Conservation (phyloP, 176 grass and related monocot genomes). For the Oryza australiensis region DNA sequence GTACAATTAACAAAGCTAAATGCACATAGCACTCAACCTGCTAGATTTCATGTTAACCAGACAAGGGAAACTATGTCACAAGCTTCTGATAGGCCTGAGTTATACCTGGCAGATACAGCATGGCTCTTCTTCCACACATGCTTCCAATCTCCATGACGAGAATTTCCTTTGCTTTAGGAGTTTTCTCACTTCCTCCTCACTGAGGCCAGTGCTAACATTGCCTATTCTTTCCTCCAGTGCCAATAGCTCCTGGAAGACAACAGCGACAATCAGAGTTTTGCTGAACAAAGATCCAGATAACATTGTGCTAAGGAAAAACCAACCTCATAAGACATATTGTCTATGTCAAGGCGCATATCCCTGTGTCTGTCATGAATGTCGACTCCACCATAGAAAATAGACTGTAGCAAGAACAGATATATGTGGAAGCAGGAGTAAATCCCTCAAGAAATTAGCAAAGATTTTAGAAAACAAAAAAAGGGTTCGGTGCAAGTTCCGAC, state of each 20-base stretch:
- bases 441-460: not conserved
- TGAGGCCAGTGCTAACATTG: slow-evolving; percentile 68
- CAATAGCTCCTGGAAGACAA: slow-evolving; percentile 62
- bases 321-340: slow-evolving; percentile 91
- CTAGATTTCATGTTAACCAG: not conserved
- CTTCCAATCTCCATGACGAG: slow-evolving; percentile 48
- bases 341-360: slow-evolving; percentile 76
- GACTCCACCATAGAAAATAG: slow-evolving; percentile 50
- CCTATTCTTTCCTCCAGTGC: slow-evolving; percentile 78
- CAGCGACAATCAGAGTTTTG: slow-evolving; percentile 20
- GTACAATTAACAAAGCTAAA: not conserved
- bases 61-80: not conserved
- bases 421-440: slow-evolving; percentile 24
- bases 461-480: not conserved
- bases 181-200: slow-evolving; percentile 48
- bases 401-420: slow-evolving; percentile 45
- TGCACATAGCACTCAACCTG: not conserved
- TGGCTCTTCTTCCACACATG: slow-evolving; percentile 50
- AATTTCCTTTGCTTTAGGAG: slow-evolving; percentile 57
- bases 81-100: not conserved
- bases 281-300: not conserved
- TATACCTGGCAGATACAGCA: slow-evolving; percentile 92
- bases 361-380: slow-evolving; percentile 69
- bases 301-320: slow-evolving; percentile 1
- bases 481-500: not conserved